Base-by-base conservation (phyloP, 2,329 filamentous ascomycete species). In the Ophiognomonia clavigignenti-juglandacearum region DNA sequence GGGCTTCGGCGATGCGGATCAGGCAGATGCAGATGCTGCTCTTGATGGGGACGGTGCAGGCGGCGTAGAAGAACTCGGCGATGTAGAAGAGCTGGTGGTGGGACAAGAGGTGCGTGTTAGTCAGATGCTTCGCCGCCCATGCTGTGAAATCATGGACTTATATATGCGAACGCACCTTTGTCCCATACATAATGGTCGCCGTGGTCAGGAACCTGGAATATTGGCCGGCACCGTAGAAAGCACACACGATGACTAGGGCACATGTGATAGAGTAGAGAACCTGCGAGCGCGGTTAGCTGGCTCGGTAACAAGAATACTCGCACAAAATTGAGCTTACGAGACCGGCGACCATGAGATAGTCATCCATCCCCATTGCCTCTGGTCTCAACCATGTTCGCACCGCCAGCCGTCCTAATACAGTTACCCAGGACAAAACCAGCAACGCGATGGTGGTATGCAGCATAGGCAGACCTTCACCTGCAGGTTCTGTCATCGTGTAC, bases 31-130 rank as follows among this genome's bases (percentile, higher is more conserved):
- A 60, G 40, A 62, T 61, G 44, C 59, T 61, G 43, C 56, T 53
- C 29, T 62, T 62, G 50, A 63, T 58, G 18, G 53, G 53, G 3
- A 55, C 53, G 2, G 59, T 59, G 41, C 57, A 57, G 20, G 54
- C 60, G n/a, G 62, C 62, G 39, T 68, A 67, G 47, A 68, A 65
- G 44, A 64, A 61, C 45, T 68, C 64, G 32, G 65, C 64, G 19
- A 64, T 64, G 37, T 66, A 61, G 45, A 67, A 65, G 29, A 59
- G 59, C 56, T 66, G 56, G 13, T 31, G 4, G 5, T 5, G 29
- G 13, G 4, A 31, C 13, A 31, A 13, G n/a, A 31, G 13, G 10
- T 31, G 29, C n/a, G 5, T 13, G 29, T 31, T 13, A 31, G n/a
- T 13, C 13, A 31, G 10, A n/a, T 11, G 4, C n/a, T 31, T 4